Conservation (phyloP, 441 rosid species). For the Gossypium gossypioides region DNA sequence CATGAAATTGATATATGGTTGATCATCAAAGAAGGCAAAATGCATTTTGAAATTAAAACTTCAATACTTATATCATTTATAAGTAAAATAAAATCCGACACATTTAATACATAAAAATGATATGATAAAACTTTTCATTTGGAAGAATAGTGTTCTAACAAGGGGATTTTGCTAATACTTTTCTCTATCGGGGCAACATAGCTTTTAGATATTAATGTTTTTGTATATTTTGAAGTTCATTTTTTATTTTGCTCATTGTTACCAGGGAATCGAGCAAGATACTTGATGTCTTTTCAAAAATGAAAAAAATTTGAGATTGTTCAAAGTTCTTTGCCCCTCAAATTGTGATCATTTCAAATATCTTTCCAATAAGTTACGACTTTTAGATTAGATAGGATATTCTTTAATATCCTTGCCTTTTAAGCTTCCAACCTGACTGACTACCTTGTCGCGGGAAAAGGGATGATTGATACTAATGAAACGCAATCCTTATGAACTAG, state of each 20-base stretch:
- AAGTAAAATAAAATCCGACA: too few species aligned
- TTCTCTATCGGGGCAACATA: too few species aligned
- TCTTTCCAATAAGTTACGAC: neutral
- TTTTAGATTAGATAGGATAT: neutral
- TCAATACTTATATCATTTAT: too few species aligned
- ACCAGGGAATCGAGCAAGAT: neutral
- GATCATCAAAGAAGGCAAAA: too few species aligned
- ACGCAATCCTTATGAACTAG: constrained; percentile 12
- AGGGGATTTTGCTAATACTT: too few species aligned
- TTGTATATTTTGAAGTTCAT: neutral
- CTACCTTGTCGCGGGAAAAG: neutral
- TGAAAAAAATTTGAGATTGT: neutral
- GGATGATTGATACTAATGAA: constrained; percentile 2
- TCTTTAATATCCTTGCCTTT: neutral
- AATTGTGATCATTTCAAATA: neutral
- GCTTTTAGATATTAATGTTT: too few species aligned
- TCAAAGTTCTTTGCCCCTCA: neutral
- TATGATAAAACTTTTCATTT: too few species aligned
- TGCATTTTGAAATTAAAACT: too few species aligned
- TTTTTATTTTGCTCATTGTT: neutral
- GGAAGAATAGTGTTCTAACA: too few species aligned
- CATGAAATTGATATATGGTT: too few species aligned
- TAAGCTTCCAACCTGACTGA: neutral
- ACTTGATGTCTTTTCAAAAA: neutral
- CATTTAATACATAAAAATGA: too few species aligned